These are phyloP conservation scores for Fusarium pilosicola DNA, from an alignment of 2,329 filamentous ascomycete species.

Conservation along the genomic window DNA sequence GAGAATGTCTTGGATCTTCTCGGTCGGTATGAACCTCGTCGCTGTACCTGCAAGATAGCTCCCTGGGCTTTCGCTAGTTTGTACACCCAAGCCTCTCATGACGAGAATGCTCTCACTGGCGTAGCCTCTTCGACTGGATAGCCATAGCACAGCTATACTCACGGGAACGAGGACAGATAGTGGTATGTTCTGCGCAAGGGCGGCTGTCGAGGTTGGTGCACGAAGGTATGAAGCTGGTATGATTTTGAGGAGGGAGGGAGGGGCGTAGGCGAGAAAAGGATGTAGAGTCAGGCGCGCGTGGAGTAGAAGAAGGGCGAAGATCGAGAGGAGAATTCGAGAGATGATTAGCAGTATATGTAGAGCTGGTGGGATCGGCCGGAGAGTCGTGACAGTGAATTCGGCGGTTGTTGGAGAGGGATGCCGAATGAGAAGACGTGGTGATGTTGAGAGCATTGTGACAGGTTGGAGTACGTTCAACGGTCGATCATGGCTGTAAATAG, in stretches of 20 bases:
- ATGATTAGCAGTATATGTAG: slow-evolving; percentile 56
- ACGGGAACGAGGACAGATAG: slow-evolving; percentile 53
- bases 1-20: slow-evolving; percentile 90
- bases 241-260: slow-evolving; percentile 19
- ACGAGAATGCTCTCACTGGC: slow-evolving; percentile 87
- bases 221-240: slow-evolving; percentile 41
- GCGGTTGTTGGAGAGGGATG: slow-evolving; percentile 88
- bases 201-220: slow-evolving; percentile 47
- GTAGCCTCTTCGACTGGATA: slow-evolving; percentile 59
- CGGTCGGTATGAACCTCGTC: slow-evolving; percentile 82
- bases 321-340: slow-evolving; percentile 55
- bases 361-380: slow-evolving; percentile 63
- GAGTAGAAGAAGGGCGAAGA: slow-evolving; percentile 59
- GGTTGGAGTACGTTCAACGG: not conserved
- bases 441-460: slow-evolving; percentile 67
- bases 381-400: slow-evolving; percentile 90
- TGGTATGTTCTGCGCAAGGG: slow-evolving; percentile 50
- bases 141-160: slow-evolving; percentile 53
- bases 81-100: slow-evolving; percentile 87
- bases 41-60: slow-evolving; percentile 67
- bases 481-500: not conserved
- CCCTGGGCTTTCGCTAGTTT: slow-evolving; percentile 74
- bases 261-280: slow-evolving; percentile 41
- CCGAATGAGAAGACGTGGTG: slow-evolving; percentile 69
- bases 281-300: slow-evolving; percentile 58